Base-by-base conservation (phyloP, 2,329 filamentous ascomycete genomes). In the Aspergillus ibericus region DNA sequence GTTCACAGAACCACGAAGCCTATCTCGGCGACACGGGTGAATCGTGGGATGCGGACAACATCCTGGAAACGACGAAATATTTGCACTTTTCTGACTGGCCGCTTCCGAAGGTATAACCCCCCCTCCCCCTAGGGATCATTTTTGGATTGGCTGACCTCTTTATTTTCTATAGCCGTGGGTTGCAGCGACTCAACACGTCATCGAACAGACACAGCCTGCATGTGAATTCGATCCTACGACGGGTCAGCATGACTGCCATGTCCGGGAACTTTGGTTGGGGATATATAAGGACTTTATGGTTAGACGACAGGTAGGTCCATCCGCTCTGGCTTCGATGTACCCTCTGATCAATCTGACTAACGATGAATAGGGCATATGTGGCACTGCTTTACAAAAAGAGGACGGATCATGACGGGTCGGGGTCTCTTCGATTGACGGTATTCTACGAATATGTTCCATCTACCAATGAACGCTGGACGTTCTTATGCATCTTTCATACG, bases 61-160 rank as follows among this genome's bases (percentile, higher is more conserved):
- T 80, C 1, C 77, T 82, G 51, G 78, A 78, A 25, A 83, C 87
- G 62, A 82, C 84, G 2, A 88, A 87, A 60, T 78, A 85, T 18
- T 71, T 89, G 2, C 86, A 89, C 68, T 89, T 89, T 69, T 86
- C 83, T 27, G 87, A 89, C 66, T 87, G 83, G 83, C 87, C 86
- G 0, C 66, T 88, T 12, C 48, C 55, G 7, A 58, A 58, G 49
- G 50, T 38, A 51, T 16, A n/a, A n/a, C n/a, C n/a, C n/a, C n/a
- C n/a, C n/a, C n/a, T n/a, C n/a, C n/a, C n/a, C n/a, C n/a, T n/a
- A n/a, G n/a, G n/a, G n/a, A 16, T 49, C 18, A 5, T 8, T 10
- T 9, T 4, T 3, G 3, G 13, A 0, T 42, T 1, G 18, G n/a
- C 44, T 29, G 18, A 29, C 16, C 2, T 20, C 4, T 20, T 20